These are phyloP conservation scores for Fonsecaea pedrosoi DNA, from an alignment of 2,329 filamentous ascomycete genomes.

Conservation along the genomic window DNA sequence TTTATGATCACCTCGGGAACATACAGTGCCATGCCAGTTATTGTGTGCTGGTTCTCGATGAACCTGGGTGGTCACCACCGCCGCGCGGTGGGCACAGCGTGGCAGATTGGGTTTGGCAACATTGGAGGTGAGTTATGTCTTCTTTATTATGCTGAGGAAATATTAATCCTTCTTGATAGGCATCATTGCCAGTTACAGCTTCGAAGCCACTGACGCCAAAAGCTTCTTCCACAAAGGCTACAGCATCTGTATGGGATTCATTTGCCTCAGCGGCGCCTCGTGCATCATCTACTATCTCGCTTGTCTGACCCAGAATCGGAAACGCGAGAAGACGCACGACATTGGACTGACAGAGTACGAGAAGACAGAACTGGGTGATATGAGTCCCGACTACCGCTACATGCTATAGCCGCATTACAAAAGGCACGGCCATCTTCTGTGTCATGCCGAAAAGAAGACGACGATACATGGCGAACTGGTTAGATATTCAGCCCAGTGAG, in stretches of 20 bases:
- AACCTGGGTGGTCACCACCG: conserved; percentile 61
- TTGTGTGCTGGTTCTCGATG: conserved; percentile 62
- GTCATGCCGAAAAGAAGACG: not conserved
- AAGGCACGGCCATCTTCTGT: not conserved
- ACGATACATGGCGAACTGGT: too few species aligned
- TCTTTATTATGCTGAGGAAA: not conserved
- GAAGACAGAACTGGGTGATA: conserved; percentile 40
- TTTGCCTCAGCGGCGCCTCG: conserved; percentile 37
- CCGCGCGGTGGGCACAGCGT: conserved; percentile 56
- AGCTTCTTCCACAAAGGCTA: conserved; percentile 41
- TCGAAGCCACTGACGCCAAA: conserved; percentile 49
- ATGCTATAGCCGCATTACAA: conserved; percentile 29
- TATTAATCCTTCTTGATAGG: conserved; percentile 46
- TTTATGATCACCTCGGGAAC: conserved; percentile 41
- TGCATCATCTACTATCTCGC: conserved; percentile 50
- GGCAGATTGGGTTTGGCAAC: conserved; percentile 58
- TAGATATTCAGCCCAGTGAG: too few species aligned
- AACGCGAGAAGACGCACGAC: conserved; percentile 45
- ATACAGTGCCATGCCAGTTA: conserved; percentile 41
- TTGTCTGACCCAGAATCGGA: conserved; percentile 50
- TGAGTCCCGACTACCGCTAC: conserved; percentile 39
- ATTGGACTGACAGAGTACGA: conserved; percentile 41
- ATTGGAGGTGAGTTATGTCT: conserved; percentile 48
- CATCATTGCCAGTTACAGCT: conserved; percentile 60
- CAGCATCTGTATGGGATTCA: conserved; percentile 40